Base-by-base conservation (phyloP, 1,284 basidiomycete genomes). In the Irpex sp. region DNA sequence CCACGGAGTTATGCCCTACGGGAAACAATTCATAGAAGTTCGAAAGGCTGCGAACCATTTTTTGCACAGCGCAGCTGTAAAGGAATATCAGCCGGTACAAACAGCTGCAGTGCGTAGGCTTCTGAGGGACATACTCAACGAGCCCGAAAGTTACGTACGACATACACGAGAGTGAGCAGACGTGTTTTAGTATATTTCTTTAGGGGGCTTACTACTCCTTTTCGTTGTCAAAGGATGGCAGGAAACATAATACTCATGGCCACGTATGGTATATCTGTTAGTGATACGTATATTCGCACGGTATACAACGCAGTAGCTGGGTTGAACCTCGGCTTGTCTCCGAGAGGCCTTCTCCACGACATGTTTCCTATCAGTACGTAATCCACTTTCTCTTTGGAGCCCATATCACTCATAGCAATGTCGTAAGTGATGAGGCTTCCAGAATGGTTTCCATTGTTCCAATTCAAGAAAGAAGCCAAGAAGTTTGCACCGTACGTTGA, bases 91-190 rank as follows among this genome's bases (percentile, higher is more conserved):
- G 15, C 63, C 63, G 2, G 47, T 55, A n/a, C 61, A 68, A 47
- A 58, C 43, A 31, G 65, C 65, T 17, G 77, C 77, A 51, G 69
- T 67, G 5, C 67, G 73, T 35, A 69, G 74, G 7, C 66, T 81
- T 21, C 65, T 82, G 13, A 61, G 68, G 9, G 68, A 66, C 11
- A 61, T 82, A 33, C 65, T 78, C 19, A 54, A 62, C 0, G 67
- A 64, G 3, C 69, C 70, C 1, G 65, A 67, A 5, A 63, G 57
- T 4, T 63, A 69, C 21, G 59, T 63, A 60, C 60, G 64, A 39
- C 62, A 79, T 49, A 53, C 76, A 6, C 65, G 69, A 26, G 63
- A 71, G 67, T 77, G 68, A 7, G 65, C 73, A 13, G 65, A 26
- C 19, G 3, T 13, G n/a, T 4, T 33, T 33, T n/a, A 7, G 26